phyloP scores from a whole-genome alignment of 176 grass and related monocot genomes.

The Saccharum spontaneum region DNA sequence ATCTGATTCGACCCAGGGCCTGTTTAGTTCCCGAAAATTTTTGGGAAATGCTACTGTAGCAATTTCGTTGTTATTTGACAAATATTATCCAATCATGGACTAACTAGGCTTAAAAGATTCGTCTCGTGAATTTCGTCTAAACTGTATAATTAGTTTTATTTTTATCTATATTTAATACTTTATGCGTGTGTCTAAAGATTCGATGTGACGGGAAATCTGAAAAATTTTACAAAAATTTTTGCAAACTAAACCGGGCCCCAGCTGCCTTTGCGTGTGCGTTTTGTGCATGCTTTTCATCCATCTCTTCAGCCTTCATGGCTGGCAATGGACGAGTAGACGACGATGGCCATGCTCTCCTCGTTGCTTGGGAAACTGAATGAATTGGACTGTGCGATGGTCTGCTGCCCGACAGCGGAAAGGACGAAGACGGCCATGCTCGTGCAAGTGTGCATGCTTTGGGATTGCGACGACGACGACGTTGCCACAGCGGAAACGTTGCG shows the following conservation, averaged over 20 bases:
- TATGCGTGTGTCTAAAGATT: too few relatives aligned
- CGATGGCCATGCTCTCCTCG: neutral
- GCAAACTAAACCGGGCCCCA: too few relatives aligned
- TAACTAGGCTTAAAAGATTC: too few relatives aligned
- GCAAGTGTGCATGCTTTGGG: neutral
- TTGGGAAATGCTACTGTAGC: too few relatives aligned
- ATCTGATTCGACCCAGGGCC: constrained; percentile 19
- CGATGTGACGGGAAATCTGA: too few relatives aligned
- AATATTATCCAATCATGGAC: too few relatives aligned
- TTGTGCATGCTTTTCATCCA: neutral
- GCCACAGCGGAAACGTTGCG: constrained; percentile 1
- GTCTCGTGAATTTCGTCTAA: too few relatives aligned
- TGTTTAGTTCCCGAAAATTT: too few relatives aligned
- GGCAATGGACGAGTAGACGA: neutral
- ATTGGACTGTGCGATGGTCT: neutral
- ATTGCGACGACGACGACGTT: neutral
- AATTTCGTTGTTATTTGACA: too few relatives aligned
- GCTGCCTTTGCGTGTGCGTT: constrained; percentile 36
- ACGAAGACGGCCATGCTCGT: neutral
- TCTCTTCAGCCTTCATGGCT: neutral
- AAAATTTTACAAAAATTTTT: too few relatives aligned
- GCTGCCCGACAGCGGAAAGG: neutral
- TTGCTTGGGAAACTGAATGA: neutral
- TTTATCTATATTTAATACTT: too few relatives aligned
- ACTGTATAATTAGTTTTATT: too few relatives aligned